These are phyloP conservation scores for Brassica incana DNA, from an alignment of 345 rosid species.

Conservation along the genomic window DNA sequence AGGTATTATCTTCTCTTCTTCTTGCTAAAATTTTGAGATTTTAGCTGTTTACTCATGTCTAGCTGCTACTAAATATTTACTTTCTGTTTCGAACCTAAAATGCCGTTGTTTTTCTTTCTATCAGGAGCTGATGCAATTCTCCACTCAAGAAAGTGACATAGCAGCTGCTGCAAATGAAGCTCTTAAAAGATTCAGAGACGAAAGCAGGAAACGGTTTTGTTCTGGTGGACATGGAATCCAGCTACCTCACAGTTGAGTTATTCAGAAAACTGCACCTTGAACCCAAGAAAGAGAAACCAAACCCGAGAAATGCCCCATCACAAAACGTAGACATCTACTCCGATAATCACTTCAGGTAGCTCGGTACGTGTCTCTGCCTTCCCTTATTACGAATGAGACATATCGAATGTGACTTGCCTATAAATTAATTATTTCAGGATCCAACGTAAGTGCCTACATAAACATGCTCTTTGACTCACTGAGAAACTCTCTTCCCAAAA, in stretches of 20 bases:
- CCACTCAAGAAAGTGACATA: conserved; percentile 75
- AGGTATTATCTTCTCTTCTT: too few relatives aligned
- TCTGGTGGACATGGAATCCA: conserved; percentile 96
- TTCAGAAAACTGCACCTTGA: conserved; percentile 85
- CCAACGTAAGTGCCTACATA: conserved; percentile 87
- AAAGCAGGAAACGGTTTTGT: conserved; percentile 74
- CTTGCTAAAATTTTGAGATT: too few relatives aligned
- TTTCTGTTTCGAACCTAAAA: not conserved
- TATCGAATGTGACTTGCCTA: conserved; percentile 7
- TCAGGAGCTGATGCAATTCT: conserved; percentile 88
- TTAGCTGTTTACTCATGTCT: too few relatives aligned
- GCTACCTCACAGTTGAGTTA: conserved; percentile 92
- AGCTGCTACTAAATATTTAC: too few relatives aligned
- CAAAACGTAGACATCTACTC: conserved; percentile 63
- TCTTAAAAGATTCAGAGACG: conserved; percentile 53
- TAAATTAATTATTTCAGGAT: conserved; percentile 48
- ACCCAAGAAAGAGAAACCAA: conserved; percentile 66
- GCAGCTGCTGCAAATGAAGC: conserved; percentile 91
- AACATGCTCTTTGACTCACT: conserved; percentile 89
- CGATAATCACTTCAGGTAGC: conserved; percentile 82
- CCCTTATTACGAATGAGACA: conserved; percentile 8
- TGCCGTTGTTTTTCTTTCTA: not conserved
- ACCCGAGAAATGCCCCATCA: conserved; percentile 41
- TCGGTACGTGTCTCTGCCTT: conserved; percentile 47
- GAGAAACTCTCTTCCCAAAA: conserved; percentile 88